Percentiles rank a stretch among this genome's conserved stretches.
phyloP scores from a whole-genome alignment of 495 filamentous ascomycete genomes.

The Podospora pseudoanserina region DNA sequence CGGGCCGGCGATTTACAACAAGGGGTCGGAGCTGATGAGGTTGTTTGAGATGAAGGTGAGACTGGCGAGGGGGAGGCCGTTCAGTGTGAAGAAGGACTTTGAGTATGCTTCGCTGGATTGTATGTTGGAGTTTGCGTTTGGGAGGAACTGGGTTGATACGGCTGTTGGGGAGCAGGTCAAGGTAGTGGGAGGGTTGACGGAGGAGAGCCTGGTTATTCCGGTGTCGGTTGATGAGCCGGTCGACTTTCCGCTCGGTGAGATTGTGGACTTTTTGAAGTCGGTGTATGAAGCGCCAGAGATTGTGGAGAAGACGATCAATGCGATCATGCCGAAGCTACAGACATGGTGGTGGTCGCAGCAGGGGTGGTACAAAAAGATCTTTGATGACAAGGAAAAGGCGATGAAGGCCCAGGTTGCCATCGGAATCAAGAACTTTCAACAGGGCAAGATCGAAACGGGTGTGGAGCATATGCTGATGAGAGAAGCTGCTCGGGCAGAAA shows the following conservation, averaged over 20 bases:
- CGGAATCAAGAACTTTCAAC: neutral
- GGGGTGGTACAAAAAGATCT: neutral
- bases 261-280: neutral
- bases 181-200: neutral
- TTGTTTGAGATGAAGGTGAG: slow-evolving; percentile 1
- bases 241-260: neutral
- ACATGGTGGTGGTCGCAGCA: neutral
- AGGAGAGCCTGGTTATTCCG: neutral
- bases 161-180: neutral
- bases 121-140: slow-evolving; percentile 2
- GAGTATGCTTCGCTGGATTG: neutral
- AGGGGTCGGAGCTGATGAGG: neutral
- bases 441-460: neutral
- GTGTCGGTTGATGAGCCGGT: neutral
- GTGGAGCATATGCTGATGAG: slow-evolving; percentile 6
- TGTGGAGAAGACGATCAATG: neutral
- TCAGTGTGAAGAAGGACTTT: neutral
- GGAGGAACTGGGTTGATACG: neutral
- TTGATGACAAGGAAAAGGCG: neutral
- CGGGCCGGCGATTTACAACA: neutral
- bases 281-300: neutral
- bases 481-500: neutral
- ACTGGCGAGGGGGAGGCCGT: slow-evolving; percentile 1
- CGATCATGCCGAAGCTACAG: neutral
- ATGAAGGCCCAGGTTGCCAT: neutral